Percentiles rank a stretch among this genome's conserved stretches.
Evolutionary conservation across 1,284 basidiomycete species (phyloP).

Genomic region (Ganoderma boninense): DNA sequence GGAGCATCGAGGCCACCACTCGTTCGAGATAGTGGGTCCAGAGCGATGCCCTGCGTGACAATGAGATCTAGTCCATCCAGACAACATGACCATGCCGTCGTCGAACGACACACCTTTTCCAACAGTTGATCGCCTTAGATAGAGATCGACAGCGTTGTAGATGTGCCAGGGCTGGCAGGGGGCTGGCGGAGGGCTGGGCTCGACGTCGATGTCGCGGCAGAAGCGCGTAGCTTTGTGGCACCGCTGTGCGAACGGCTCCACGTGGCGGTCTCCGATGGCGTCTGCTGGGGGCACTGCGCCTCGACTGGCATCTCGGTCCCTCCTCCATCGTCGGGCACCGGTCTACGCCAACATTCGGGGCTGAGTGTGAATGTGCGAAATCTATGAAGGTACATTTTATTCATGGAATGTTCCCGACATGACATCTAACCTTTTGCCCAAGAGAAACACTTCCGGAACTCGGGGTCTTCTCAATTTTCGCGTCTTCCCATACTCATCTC

Average conservation of each 20-base stretch:
- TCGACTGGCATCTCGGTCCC: too few species aligned
- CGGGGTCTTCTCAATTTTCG: too few species aligned
- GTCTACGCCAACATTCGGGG: too few species aligned
- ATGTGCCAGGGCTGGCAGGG: too few species aligned
- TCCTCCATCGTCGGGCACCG: too few species aligned
- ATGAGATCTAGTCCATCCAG: neutral
- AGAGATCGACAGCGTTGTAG: neutral
- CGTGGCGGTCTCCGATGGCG: neutral
- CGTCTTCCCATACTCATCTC: too few species aligned
- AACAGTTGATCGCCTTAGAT: neutral
- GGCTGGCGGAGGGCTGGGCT: neutral
- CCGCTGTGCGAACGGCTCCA: neutral
- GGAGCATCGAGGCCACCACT: neutral
- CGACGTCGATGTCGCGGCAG: neutral
- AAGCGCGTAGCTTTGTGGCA: neutral
- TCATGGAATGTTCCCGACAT: too few species aligned
- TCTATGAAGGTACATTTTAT: too few species aligned
- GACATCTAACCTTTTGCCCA: too few species aligned
- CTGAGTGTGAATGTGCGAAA: too few species aligned
- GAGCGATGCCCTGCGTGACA: neutral
- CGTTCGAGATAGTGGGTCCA: neutral
- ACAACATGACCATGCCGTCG: neutral
- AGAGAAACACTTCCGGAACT: too few species aligned
- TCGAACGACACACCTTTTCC: neutral
- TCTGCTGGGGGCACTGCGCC: too few species aligned